These are phyloP conservation scores for Fusarium nanum DNA, from an alignment of 2,329 filamentous ascomycete species.

Conservation along the genomic window DNA sequence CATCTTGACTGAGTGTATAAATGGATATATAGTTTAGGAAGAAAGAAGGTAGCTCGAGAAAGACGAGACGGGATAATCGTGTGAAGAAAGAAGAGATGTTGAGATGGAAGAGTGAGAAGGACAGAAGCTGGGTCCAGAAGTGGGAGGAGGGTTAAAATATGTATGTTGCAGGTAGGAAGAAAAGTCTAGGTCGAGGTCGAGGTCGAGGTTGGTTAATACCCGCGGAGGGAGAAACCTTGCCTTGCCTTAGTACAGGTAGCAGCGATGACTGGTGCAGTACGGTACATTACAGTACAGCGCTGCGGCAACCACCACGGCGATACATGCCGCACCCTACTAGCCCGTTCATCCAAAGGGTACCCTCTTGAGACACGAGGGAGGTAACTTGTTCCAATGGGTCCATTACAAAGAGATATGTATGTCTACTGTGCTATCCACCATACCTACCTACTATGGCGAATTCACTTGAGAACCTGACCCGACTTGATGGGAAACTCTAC, in stretches of 20 bases:
- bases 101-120: slow-evolving; percentile 18
- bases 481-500: slow-evolving; percentile 18
- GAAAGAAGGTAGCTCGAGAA: slow-evolving; percentile 9
- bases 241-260: neutral
- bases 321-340: slow-evolving; percentile 18
- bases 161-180: slow-evolving; percentile 27
- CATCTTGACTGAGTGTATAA: slow-evolving; percentile 56
- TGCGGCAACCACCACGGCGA: slow-evolving; percentile 33
- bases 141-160: slow-evolving; percentile 42
- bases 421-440: slow-evolving; percentile 2
- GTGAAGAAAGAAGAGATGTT: slow-evolving; percentile 13
- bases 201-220: slow-evolving; percentile 31
- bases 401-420: slow-evolving; percentile 7
- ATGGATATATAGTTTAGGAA: slow-evolving; percentile 22
- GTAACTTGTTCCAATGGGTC: slow-evolving; percentile 9
- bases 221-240: slow-evolving; percentile 5
- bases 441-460: neutral
- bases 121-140: slow-evolving; percentile 20
- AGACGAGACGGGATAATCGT: slow-evolving; percentile 8
- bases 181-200: slow-evolving; percentile 20
- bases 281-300: neutral
- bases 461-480: slow-evolving; percentile 13
- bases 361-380: slow-evolving; percentile 13
- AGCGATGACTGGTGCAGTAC: slow-evolving; percentile 19
- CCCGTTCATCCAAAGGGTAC: slow-evolving; percentile 6